Base-by-base conservation (phyloP, 2,329 filamentous ascomycete genomes). In the Neophaeococcomyces mojaviensis region DNA sequence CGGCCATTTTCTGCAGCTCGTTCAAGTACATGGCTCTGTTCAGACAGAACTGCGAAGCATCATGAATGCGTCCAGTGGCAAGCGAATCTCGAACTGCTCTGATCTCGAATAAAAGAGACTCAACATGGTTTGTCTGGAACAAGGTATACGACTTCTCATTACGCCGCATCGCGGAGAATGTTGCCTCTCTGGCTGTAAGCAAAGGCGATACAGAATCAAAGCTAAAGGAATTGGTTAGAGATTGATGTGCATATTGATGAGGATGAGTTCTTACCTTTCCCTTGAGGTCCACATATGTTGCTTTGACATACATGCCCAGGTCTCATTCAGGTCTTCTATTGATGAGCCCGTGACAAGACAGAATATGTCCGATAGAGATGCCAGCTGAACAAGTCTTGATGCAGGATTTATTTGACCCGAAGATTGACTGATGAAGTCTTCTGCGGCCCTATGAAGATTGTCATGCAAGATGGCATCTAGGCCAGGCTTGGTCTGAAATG, bases 11-110 rank as follows among this genome's bases (percentile, higher is more conserved):
- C n/a, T 88, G 78, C 20, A 97, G 73, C 46, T 86, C 81, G 10
- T 81, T 85, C n/a, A 98, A 73, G 20, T 84, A 81, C 2, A 89
- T 92, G 10, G 88, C 85, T 10, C 88, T 79, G 52, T 88, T 89
- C 20, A 98, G 68, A 1, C 88, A 90, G 57, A 94, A 88, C 60
- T 97, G 89, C 1, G 85, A 77, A 3, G 84, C 84, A 50, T 83
- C 82, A 57, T 96, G 89, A 52, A 81, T 83, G 37, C 88, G 79
- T 55, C 86, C 86, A 19, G 94, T 77, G 4, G 74, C 71, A 0
- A 90, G 84, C 5, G 87, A 84, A 36, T 83, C 72, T 2, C 94
- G 70, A 57, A 94, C 78, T n/a, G 82, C 79, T 50, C 84, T 78
- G 3, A 88, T 79, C 64, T 97, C 86, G 37, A 86, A 72, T 4